A percentile compares a stretch with the other conserved stretches of the same genome.
phyloP scores from a whole-genome alignment of 2,329 filamentous ascomycete genomes.

The Xylariaceae sp. region DNA sequence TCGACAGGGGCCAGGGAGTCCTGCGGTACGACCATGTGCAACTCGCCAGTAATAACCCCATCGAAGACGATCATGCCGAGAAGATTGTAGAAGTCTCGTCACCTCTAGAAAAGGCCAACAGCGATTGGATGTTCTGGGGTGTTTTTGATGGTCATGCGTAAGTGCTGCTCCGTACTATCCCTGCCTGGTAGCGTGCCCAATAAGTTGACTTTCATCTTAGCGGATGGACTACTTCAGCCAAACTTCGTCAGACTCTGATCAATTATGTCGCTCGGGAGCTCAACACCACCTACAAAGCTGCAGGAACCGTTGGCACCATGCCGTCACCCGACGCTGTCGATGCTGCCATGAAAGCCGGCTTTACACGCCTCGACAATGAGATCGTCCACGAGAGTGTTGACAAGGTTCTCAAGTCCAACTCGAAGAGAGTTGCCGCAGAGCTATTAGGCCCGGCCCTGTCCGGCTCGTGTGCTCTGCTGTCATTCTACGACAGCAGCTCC shows the following conservation, averaged over 20 bases:
- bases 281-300: conserved; percentile 81
- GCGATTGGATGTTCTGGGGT: conserved; percentile 99
- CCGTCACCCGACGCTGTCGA: conserved; percentile 79
- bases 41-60: conserved; percentile 91
- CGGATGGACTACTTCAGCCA: conserved; percentile 97
- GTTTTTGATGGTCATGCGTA: conserved; percentile 97
- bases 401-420: conserved; percentile 82
- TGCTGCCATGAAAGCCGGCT: conserved; percentile 84
- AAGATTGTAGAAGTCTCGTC: conserved; percentile 89
- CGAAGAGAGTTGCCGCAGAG: conserved; percentile 85
- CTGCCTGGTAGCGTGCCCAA: conserved; percentile 3
- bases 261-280: conserved; percentile 88
- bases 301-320: conserved; percentile 47
- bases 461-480: conserved; percentile 92
- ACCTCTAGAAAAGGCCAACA: conserved; percentile 42
- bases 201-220: conserved; percentile 48
- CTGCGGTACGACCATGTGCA: conserved; percentile 93
- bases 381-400: conserved; percentile 91
- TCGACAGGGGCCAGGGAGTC: conserved; percentile 83
- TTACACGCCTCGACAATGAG: conserved; percentile 81
- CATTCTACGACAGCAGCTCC: conserved; percentile 86
- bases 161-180: conserved; percentile 24
- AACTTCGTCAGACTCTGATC: conserved; percentile 85
- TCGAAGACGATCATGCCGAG: conserved; percentile 96
- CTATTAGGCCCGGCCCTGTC: conserved; percentile 87